Evolutionary conservation across 495 filamentous ascomycete species (phyloP), one percentile per base, ranked within the genome.

Genomic region (Neurospora cerealis): DNA sequence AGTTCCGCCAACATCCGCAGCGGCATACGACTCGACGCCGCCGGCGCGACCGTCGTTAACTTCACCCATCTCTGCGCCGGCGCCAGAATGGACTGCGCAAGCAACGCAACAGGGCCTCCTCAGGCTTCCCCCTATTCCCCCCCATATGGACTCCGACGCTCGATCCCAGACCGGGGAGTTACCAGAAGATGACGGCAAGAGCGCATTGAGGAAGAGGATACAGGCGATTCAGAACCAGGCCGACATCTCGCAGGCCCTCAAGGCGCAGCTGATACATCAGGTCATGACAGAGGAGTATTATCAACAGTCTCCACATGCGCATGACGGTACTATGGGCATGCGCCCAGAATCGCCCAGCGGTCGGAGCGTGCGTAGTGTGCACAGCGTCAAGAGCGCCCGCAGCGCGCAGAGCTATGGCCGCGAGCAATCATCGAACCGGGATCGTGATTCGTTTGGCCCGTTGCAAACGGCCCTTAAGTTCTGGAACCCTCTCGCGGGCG

Each of bases 131-230:
- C 13, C 1, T 19, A 17, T 66, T 1, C 28, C 54, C 24, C 34
- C 54, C 54, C 54, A 28, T 34, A 15, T 66, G 69, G 70, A 66
- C 39, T 62, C 46, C 70, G 70, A 73, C 48, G 71, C 72, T 62
- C 75, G 77, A n/a, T 75, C 75, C 21, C 70, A 66, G 28, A 36
- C 54, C 13, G 54, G 54, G 54, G 54, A 79, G 28, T 83, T 99
- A 69, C 96, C 96, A 0, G 96, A 91, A 76, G 93, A 99, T 81
- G 96, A 99, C 86, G 96, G 96, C 39, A 97, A 97, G 92, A 86
- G 89, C 9, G 81, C 83, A 71, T 81, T 98, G 73, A 86, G 96
- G 72, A 87, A 85, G 74, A 91, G 90, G 80, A 95, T 99, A 74
- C 87, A 93, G 46, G 87, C 87, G 40, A 95, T 99, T 72, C 89